phyloP scores from a whole-genome alignment of 1,284 basidiomycete species.

The Ganoderma meredithae region DNA sequence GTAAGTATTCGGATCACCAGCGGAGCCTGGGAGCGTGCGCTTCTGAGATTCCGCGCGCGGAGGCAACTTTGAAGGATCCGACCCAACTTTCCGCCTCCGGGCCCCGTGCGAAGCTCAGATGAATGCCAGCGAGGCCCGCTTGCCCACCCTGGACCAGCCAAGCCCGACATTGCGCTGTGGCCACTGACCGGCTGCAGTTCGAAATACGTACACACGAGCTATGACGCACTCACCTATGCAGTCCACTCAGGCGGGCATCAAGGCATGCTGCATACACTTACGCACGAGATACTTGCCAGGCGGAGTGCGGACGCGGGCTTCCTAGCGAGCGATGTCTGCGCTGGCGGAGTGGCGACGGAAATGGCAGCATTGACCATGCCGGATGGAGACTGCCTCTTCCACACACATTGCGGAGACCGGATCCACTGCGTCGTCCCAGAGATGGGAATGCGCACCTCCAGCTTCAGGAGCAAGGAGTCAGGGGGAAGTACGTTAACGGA shows the following conservation, averaged over 20 bases:
- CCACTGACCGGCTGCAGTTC: not conserved
- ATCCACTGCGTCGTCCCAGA: conserved; percentile 25
- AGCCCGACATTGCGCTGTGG: conserved; percentile 4
- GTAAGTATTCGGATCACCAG: conserved; percentile 25
- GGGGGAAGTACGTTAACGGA: not conserved
- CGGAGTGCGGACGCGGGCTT: conserved; percentile 19
- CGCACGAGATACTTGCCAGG: too few relatives aligned
- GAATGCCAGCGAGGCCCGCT: not conserved
- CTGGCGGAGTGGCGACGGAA: conserved; percentile 19
- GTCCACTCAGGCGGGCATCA: not conserved
- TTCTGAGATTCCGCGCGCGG: conserved; percentile 2
- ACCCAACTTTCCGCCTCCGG: not conserved
- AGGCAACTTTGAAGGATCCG: conserved; percentile 6
- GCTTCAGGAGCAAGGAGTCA: conserved; percentile 2
- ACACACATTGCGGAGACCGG: conserved; percentile 20
- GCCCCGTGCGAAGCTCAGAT: not conserved
- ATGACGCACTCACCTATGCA: not conserved
- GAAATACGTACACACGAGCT: not conserved
- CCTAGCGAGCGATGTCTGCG: conserved; percentile 14
- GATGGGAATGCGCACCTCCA: conserved; percentile 18
- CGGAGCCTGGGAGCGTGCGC: conserved; percentile 4
- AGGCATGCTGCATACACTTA: not conserved
- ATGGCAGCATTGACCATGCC: conserved; percentile 34
- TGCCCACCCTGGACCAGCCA: too few relatives aligned
- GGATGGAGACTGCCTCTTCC: conserved; percentile 29